Evolutionary conservation across 305 asterid genomes (phyloP).

Genomic region (Fraxinus velutina): DNA sequence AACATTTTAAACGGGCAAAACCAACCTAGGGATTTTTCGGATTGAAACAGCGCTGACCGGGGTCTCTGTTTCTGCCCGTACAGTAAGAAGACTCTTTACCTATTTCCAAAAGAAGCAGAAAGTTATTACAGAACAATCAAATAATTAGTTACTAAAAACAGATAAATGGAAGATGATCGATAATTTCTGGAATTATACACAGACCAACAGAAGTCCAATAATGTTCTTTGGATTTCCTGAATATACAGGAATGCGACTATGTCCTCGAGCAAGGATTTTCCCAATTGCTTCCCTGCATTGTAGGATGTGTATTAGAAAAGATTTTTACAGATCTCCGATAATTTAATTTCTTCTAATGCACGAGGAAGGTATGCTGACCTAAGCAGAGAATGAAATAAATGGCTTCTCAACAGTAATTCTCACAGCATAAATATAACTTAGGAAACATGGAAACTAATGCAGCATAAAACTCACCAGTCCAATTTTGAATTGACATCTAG

Average conservation of each 20-base stretch:
- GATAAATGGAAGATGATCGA: conserved; percentile 7
- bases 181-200: conserved; percentile 22
- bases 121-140: conserved; percentile 17
- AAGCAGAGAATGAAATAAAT: neutral
- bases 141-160: neutral
- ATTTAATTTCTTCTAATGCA: neutral
- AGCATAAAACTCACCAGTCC: conserved; percentile 70
- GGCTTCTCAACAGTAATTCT: neutral
- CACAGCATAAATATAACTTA: neutral
- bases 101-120: conserved; percentile 28
- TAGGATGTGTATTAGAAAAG: conserved; percentile 5
- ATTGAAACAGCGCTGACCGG: conserved; percentile 92
- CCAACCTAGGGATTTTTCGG: conserved; percentile 87
- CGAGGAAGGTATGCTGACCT: neutral
- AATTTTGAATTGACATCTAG: conserved; percentile 80
- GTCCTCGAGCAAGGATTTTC: conserved; percentile 90
- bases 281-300: conserved; percentile 90
- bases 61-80: conserved; percentile 88
- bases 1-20: conserved; percentile 11
- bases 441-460: conserved; percentile 1
- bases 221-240: conserved; percentile 77
- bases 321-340: neutral
- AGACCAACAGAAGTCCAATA: conserved; percentile 91
- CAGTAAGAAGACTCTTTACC: conserved; percentile 93
- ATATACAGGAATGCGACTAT: conserved; percentile 93